Evolutionary conservation across 78 protist genomes (phyloP), one percentile per base, ranked within the genome.

Genomic region (Diacronema lutheri): DNA sequence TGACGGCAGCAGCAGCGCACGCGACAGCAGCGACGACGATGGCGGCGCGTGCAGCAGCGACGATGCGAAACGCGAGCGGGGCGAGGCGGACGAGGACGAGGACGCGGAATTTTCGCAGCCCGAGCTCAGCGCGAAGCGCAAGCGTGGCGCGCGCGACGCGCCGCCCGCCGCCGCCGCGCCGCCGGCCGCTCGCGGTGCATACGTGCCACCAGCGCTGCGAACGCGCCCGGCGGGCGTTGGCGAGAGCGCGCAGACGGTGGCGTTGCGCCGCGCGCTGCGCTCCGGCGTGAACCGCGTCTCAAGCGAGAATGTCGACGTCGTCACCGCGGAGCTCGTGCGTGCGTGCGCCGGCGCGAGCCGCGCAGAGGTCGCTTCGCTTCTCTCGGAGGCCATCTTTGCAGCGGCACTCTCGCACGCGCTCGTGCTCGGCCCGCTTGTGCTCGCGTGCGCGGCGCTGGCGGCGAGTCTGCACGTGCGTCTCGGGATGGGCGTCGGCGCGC

Each of bases 171-270:
- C 61, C 37, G 35, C 60, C 20, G 38, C 79, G 4, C 4, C 72
- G 10, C 26, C 44, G 16, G 25, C 37, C 29, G 41, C 37, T 10
- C 14, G 41, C 23, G 72, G n/a, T 0, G 76, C 35, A 33, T 72
- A 72, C 58, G 79, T 72, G 38, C 79, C 79, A 1, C 79, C 79
- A 3, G 79, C 79, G 55, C 60, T 44, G 58, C 79, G 79, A 16
- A 44, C 26, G 41, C n/a, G 21, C n/a, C 23, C 13, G 72, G 41
- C 26, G 23, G 38, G 26, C 35, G 76, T 12, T 0, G 50, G 10
- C 55, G 76, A 13, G 26, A 21, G 55, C 46, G 55, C 13, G 19
- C 7, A 19, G 16, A n/a, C 26, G 33, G 60, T 40, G 25, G 29
- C 5, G 29, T 7, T 6, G 61, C 79, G 79, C 21, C 29, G 12